Conservation (phyloP, 495 filamentous ascomycete genomes). For the Chaetomium tenue region DNA sequence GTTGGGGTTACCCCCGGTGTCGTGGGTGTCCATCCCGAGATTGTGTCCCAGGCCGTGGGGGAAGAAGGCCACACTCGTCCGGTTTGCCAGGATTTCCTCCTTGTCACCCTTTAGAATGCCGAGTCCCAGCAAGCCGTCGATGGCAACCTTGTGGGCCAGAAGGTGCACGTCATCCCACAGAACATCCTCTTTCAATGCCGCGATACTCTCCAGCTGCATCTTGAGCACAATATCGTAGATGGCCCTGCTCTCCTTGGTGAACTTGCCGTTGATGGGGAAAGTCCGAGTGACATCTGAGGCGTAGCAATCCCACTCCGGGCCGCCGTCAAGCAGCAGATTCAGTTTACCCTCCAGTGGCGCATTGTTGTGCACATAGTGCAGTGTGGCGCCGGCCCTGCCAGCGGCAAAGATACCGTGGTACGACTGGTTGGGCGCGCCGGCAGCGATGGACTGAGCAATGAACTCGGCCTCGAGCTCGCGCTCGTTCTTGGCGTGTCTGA, state of each 20-base stretch:
- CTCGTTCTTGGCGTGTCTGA: slow-evolving; percentile 69
- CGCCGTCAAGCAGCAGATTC: slow-evolving; percentile 80
- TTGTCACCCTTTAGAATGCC: slow-evolving; percentile 69
- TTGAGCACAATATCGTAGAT: slow-evolving; percentile 84
- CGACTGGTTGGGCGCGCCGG: slow-evolving; percentile 72
- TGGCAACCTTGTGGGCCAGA: slow-evolving; percentile 75
- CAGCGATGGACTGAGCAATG: slow-evolving; percentile 67
- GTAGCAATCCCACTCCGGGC: slow-evolving; percentile 76
- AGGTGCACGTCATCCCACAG: slow-evolving; percentile 84
- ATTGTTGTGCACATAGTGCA: slow-evolving; percentile 85
- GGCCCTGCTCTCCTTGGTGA: slow-evolving; percentile 65
- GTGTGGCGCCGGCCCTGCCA: slow-evolving; percentile 73
- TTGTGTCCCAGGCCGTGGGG: slow-evolving; percentile 92
- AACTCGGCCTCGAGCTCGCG: slow-evolving; percentile 79
- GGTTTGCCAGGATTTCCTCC: slow-evolving; percentile 68
- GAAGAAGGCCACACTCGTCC: slow-evolving; percentile 84
- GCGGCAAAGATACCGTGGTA: slow-evolving; percentile 82
- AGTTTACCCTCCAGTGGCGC: slow-evolving; percentile 63
- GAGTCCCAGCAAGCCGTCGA: slow-evolving; percentile 70
- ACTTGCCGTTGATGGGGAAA: slow-evolving; percentile 77
- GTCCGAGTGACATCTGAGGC: slow-evolving; percentile 87
- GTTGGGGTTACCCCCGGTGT: slow-evolving; percentile 83
- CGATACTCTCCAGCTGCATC: slow-evolving; percentile 80
- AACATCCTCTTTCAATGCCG: slow-evolving; percentile 68
- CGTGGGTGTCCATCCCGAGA: slow-evolving; percentile 92